Conservation (phyloP, 768 basidiomycete species). For the Chalciporus piperatus region DNA sequence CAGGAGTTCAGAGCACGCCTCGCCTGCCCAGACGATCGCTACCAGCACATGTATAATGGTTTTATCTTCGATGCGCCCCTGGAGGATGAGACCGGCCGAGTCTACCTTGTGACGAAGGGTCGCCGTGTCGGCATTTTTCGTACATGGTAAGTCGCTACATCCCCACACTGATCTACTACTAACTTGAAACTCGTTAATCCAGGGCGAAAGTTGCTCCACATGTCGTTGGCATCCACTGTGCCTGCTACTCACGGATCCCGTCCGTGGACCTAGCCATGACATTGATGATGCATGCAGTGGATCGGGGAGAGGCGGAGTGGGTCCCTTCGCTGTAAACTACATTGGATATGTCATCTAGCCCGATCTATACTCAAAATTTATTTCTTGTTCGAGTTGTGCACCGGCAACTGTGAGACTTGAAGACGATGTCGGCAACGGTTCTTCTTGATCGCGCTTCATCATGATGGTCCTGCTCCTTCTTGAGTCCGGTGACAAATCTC, state of each 20-base stretch:
- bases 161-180: not conserved
- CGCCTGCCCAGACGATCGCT: not conserved
- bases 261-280: not conserved
- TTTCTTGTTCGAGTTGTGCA: no score
- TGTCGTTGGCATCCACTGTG: not conserved
- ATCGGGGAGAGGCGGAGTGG: not conserved
- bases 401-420: no score
- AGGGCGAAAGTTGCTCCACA: not conserved
- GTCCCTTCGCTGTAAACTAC: no score
- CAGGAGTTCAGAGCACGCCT: not conserved
- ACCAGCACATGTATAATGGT: not conserved
- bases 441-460: no score
- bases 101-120: not conserved
- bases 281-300: not conserved
- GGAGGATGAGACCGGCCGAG: not conserved
- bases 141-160: not conserved
- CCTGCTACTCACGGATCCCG: not conserved
- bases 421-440: no score
- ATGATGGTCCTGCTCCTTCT: no score
- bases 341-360: no score
- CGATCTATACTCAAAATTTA: no score
- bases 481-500: no score
- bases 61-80: not conserved
- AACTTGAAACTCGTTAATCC: not conserved
- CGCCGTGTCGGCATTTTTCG: not conserved